Base-by-base conservation (phyloP, 257 asterid species). In the Gentiana macrophylla region DNA sequence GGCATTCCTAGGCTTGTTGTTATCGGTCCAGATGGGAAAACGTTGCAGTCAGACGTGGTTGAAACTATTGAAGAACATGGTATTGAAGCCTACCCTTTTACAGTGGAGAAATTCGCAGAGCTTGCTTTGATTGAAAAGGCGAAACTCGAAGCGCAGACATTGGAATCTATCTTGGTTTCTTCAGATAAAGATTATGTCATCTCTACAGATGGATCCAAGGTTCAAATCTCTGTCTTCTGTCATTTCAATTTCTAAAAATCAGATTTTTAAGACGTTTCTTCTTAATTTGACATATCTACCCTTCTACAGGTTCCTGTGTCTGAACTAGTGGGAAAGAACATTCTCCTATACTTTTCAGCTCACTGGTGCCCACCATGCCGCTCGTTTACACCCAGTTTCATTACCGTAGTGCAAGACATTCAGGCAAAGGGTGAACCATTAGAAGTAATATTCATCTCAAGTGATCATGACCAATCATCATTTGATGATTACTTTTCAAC, bases 281-380 rank as follows among this genome's bases (percentile, higher is more conserved):
- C 46, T 4, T 41, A 41, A 41, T 41, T 41, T 5, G 46, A 41
- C 5, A 5, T 13, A 4, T 49, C 2, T 13, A 36, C 13, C 12
- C 15, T 5, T 62, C 12, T 47, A 32, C 36, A 73, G 79, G 65
- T 73, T 65, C 64, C 70, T 12, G 69, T 73, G 7, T 35, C 62
- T 24, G 65, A 73, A 53, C 69, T 69, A n/a, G 72, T 64, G 12
- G 78, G 74, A 49, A 73, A 68, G 57, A 69, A 62, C 59, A 36
- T 73, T 53, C 57, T 73, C 33, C 69, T 73, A 35, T 64, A 73
- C 34, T 73, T 73, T 55, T 66, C 74, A 9, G 78, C 78, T 36
- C 62, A 66, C 43, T 68, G 78, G 74, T 67, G 74, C 37, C 78
- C 72, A 4, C 78, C 78, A 44, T 60, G 78, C 56, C 65, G 74